Evolutionary conservation across 225 moss, liverwort and hornwort genomes (phyloP), one percentile per base, ranked within the genome.

Genomic region (Antitrichia curtipendula): DNA sequence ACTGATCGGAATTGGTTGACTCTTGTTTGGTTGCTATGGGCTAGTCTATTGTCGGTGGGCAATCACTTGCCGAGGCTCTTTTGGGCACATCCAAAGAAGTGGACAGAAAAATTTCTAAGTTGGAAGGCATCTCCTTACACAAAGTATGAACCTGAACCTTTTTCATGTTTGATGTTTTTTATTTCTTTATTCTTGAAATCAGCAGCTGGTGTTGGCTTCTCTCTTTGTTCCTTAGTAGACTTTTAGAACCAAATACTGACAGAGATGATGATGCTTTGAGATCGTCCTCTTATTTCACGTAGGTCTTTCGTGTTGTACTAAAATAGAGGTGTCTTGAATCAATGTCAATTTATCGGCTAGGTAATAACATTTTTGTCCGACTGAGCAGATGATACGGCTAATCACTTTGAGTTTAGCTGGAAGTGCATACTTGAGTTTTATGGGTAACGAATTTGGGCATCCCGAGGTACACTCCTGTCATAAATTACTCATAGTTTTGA

Each of bases 391-490:
- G 94, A 96, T 99, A 84, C 95, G 93, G 94, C 89, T 97, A 40
- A 89, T 97, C 27, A 96, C 99, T 69, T 88, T 99, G 86, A 95
- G 95, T 82, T 90, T 97, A 66, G 96, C 96, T 85, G 99, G 97
- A 87, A 92, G 95, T 83, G 99, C 97, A 13, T 97, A 97, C 83
- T 88, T 97, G 71, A 97, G 92, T 86, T 99, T 99, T 74, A 96
- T 96, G 94, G 96, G 99, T 69, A 99, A 99, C 86, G 99, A 99
- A 85, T 99, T 95, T 92, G 97, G 97, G 77, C 99, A 99, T 92
- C 97, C 99, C 18, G 94, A 97, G 99, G 99, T 99, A 91, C 74
- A 49, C 85, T 65, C 49, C 65, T 86, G 54, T 43, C 75, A 69
- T 53, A 81, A 25, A 87, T 38, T 79, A 53, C 36, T 80, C 13